Evolutionary conservation across 139 green algal species (phyloP).

Genomic region (Prasinococcaceae sp.): DNA sequence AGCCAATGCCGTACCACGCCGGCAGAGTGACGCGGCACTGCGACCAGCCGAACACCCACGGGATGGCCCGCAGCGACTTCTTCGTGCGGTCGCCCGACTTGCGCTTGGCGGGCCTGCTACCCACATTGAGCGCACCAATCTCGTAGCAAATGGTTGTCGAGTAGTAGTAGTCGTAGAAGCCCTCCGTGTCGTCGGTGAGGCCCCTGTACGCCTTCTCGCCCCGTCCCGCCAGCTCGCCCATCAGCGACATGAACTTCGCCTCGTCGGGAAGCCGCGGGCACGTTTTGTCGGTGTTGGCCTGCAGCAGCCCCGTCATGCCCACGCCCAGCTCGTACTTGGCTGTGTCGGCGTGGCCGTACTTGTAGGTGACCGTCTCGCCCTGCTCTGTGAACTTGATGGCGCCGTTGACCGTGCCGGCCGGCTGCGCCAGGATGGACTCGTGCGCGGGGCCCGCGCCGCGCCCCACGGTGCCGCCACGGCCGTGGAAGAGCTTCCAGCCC

Average conservation of each 20-base stretch:
- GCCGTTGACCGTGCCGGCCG: conserved; percentile 38
- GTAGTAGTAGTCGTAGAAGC: conserved; percentile 21
- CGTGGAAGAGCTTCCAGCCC: conserved; percentile 82
- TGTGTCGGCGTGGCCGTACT: conserved; percentile 16
- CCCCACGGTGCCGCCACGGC: conserved; percentile 79
- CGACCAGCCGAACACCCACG: conserved; percentile 90
- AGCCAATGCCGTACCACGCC: conserved; percentile 79
- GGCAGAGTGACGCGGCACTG: conserved; percentile 74
- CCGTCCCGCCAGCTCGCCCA: not conserved
- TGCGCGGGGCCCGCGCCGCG: conserved; percentile 74
- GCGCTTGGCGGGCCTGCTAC: conserved; percentile 45
- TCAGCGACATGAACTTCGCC: conserved; percentile 6
- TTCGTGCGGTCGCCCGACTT: conserved; percentile 13
- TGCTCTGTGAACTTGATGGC: conserved; percentile 23
- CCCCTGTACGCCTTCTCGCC: conserved; percentile 18
- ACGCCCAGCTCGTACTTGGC: conserved; percentile 17
- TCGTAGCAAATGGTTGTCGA: conserved; percentile 14
- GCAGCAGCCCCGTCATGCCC: not conserved
- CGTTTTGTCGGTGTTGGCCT: not conserved
- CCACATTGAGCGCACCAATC: conserved; percentile 82
- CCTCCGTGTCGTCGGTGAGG: conserved; percentile 20
- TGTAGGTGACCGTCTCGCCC: conserved; percentile 43
- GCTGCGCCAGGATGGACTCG: conserved; percentile 77
- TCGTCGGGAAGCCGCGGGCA: not conserved
- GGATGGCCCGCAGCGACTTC: conserved; percentile 26